Percentiles rank a stretch among this genome's conserved stretches.
Conservation (phyloP, 805 yeast species). For the Yamadazyma sp. region DNA sequence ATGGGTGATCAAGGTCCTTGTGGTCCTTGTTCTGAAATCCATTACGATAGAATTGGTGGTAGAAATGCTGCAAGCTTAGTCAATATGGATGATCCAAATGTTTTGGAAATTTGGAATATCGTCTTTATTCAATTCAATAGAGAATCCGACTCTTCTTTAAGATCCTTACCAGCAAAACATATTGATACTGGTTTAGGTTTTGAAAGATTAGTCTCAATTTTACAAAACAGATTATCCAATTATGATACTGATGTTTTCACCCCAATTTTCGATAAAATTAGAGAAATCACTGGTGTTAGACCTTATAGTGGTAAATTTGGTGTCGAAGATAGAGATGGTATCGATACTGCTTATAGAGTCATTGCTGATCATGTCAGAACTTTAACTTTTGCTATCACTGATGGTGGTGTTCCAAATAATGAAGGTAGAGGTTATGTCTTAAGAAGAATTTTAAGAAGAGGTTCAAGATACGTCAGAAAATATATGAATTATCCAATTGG, state of each 20-base stretch:
- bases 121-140: constrained; percentile 97
- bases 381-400: constrained; percentile 90
- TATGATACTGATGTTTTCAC: constrained; percentile 96
- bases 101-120: constrained; percentile 95
- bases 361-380: constrained; percentile 99
- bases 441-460: constrained; percentile 96
- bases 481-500: constrained; percentile 96
- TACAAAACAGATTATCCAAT: constrained; percentile 88
- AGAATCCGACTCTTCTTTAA: constrained; percentile 79
- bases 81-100: constrained; percentile 97
- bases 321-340: constrained; percentile 86
- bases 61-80: constrained; percentile 91
- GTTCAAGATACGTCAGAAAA: constrained; percentile 94
- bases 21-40: constrained; percentile 98
- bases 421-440: constrained; percentile 99
- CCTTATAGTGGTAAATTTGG: constrained; percentile 92
- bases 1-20: constrained; percentile 99
- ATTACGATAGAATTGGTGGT: constrained; percentile 97
- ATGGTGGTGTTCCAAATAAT: constrained; percentile 99
- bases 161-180: constrained; percentile 88
- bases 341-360: constrained; percentile 97
- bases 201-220: constrained; percentile 91
- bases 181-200: constrained; percentile 99
- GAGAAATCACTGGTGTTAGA: constrained; percentile 90
- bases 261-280: constrained; percentile 82